Percentiles rank a stretch among this genome's conserved stretches.
These are phyloP conservation scores for Thinopyrum elongatum DNA, from an alignment of 176 grass and related monocot genomes.

Conservation along the genomic window DNA sequence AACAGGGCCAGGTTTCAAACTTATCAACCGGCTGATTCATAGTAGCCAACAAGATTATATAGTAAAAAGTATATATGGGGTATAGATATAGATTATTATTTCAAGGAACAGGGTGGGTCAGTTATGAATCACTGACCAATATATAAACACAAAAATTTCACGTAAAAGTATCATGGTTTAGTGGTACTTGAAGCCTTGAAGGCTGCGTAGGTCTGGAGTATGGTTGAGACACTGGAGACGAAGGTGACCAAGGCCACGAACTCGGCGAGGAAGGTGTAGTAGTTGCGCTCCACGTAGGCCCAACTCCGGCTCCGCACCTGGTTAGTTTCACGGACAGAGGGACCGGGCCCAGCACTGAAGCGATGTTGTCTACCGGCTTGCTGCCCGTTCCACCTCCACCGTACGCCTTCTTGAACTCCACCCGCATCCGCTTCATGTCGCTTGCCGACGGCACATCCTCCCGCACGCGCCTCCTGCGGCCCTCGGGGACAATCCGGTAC, in stretches of 20 bases:
- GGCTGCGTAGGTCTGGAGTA: not conserved
- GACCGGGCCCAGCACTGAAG: conserved; percentile 24
- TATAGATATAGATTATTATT: too few relatives aligned
- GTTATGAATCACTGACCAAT: too few relatives aligned
- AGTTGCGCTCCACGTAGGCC: not conserved
- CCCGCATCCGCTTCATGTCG: conserved; percentile 44
- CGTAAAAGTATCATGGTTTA: too few relatives aligned
- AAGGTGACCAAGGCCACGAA: not conserved
- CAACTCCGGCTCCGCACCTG: not conserved
- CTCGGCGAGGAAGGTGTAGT: not conserved
- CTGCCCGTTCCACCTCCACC: not conserved
- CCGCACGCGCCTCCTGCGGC: not conserved
- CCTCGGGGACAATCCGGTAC: conserved; percentile 33
- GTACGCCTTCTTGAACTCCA: conserved; percentile 18
- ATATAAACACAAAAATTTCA: too few relatives aligned
- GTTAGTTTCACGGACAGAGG: conserved; percentile 28
- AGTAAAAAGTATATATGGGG: too few relatives aligned
- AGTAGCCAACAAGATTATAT: too few relatives aligned
- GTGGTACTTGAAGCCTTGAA: too few relatives aligned
- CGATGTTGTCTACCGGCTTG: not conserved
- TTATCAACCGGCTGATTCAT: too few relatives aligned
- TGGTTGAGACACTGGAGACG: not conserved
- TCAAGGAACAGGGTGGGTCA: too few relatives aligned
- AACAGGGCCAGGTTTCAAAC: too few relatives aligned
- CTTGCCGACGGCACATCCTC: conserved; percentile 30